phyloP scores from a whole-genome alignment of 2,329 filamentous ascomycete genomes.

The Aspergillus carbonarius region DNA sequence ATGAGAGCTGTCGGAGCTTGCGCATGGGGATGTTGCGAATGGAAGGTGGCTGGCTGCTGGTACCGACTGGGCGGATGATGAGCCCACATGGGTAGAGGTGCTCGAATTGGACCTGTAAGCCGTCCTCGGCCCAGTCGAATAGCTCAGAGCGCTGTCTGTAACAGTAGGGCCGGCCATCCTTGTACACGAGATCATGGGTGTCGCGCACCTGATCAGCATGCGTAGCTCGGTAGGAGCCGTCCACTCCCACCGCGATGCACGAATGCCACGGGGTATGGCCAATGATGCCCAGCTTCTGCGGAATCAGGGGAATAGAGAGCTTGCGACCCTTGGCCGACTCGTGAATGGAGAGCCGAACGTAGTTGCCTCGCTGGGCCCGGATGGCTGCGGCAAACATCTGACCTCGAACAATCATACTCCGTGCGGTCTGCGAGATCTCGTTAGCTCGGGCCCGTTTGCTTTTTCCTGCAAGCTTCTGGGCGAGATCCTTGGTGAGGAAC shows the following conservation, averaged over 20 bases:
- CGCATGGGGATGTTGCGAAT: slow-evolving; percentile 24
- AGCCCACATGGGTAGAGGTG: not conserved
- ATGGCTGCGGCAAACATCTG: slow-evolving; percentile 31
- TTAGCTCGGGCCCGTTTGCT: slow-evolving; percentile 21
- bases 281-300: slow-evolving; percentile 22
- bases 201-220: slow-evolving; percentile 28
- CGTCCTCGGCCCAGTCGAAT: slow-evolving; percentile 43
- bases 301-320: slow-evolving; percentile 27
- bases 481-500: slow-evolving; percentile 28
- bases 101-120: not conserved
- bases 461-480: slow-evolving; percentile 16
- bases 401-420: slow-evolving; percentile 28
- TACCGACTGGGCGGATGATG: slow-evolving; percentile 4
- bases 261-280: slow-evolving; percentile 38
- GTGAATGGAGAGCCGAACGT: slow-evolving; percentile 32
- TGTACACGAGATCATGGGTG: slow-evolving; percentile 49
- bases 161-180: slow-evolving; percentile 49
- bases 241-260: slow-evolving; percentile 30
- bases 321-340: slow-evolving; percentile 29
- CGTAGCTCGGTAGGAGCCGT: slow-evolving; percentile 26
- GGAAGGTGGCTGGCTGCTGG: slow-evolving; percentile 23
- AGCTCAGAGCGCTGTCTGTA: slow-evolving; percentile 53
- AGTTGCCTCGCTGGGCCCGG: slow-evolving; percentile 26
- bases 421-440: slow-evolving; percentile 22
- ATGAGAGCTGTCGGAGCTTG: slow-evolving; percentile 42